Percentiles rank a stretch among this genome's conserved stretches.
Evolutionary conservation across 106 monocot genomes (phyloP).

Genomic region (Apostasia shenzhenica): DNA sequence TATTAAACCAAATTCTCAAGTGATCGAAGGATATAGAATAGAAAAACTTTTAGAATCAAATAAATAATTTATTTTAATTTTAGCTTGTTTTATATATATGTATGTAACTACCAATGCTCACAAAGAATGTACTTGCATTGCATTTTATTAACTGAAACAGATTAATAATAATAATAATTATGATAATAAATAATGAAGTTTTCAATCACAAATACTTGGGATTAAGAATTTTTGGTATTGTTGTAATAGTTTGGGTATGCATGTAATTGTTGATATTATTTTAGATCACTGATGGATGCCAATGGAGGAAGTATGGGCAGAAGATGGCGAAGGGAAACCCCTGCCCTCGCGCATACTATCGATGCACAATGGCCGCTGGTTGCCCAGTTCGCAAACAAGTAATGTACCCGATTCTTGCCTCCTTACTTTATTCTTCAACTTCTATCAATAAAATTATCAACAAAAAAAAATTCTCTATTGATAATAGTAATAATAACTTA

Average conservation of each 20-base stretch:
- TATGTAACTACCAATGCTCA: too few species aligned
- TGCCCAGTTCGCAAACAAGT: constrained; percentile 83
- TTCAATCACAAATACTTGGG: background rate
- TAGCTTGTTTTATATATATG: too few species aligned
- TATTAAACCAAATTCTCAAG: too few species aligned
- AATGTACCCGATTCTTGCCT: background rate
- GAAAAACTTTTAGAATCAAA: too few species aligned
- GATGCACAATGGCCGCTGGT: constrained; percentile 74
- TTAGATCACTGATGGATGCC: constrained; percentile 75
- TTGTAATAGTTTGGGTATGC: background rate
- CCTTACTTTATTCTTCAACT: background rate
- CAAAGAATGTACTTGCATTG: too few species aligned
- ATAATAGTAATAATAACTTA: too few species aligned
- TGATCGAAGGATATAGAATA: too few species aligned
- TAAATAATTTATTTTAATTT: too few species aligned
- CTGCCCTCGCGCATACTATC: constrained; percentile 69
- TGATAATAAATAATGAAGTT: background rate
- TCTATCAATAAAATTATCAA: background rate
- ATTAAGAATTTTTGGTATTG: too few species aligned
- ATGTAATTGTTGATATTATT: background rate
- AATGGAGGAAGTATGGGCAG: constrained; percentile 86
- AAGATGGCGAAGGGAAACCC: constrained; percentile 87
- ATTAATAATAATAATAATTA: too few species aligned
- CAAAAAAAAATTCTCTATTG: too few species aligned
- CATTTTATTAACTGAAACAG: too few species aligned